Base-by-base conservation (phyloP, 1,139 yeast genomes). In the Casaregolazyma lundiana region DNA sequence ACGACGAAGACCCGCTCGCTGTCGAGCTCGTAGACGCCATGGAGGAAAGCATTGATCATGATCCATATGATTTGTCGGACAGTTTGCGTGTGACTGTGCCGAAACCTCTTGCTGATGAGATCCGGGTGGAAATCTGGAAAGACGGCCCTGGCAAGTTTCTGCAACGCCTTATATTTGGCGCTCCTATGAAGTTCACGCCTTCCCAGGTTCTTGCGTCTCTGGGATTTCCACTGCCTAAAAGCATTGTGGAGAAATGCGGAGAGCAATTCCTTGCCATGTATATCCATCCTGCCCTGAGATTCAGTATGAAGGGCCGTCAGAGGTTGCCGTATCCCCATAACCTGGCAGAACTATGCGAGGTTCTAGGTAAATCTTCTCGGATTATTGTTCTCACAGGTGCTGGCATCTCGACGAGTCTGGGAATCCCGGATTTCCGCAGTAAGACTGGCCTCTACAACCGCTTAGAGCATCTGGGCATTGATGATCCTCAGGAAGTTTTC, bases 401-500 rank as follows among this genome's bases (percentile, higher is more conserved):
- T 0, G 98, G 98, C 16, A 89, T 92, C 39, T 87, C 96, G 15
- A 90, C 97, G 3, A 80, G 90, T 32, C 69, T 90, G 49, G 97
- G 97, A 1, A 90, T 90, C 47, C 97, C 97, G 0, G 98, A 92
- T 67, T 92, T 92, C 68, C 76, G 98, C 60, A 89, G 97, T 0
- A 80, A 89, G 7, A 74, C 84, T 53, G 98, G 98, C 39, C 79
- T 92, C 50, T 92, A 92, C 65, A 75, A 88, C 1, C 77, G 78
- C 59, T 77, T 92, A 52, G 73, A 75, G 46, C 75, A 78, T 56
- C 62, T 87, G 46, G 96, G 96, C 0, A 69, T 90, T 34, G 77
- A 77, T 47, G 97, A 92, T 59, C 97, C 97, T 0, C 97, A 92
- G 63, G 96, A 89, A 60, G 97, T 92, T 38, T 92, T 92, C 66